Conservation (phyloP, 371 early-diverging fungal species). For the Saksenaea oblongispora region DNA sequence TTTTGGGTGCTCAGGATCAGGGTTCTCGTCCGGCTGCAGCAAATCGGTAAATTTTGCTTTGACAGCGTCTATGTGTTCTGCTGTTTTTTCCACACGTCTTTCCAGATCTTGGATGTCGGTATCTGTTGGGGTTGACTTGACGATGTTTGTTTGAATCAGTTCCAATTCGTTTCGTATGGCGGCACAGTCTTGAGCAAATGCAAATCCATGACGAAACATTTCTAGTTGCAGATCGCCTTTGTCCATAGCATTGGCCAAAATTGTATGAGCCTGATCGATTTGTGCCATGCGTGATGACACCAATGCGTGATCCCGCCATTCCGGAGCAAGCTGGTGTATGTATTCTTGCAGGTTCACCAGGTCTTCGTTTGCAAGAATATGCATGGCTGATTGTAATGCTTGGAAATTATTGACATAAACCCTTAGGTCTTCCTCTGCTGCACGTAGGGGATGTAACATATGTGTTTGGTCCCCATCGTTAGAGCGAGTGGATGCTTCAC, state of each 20-base stretch:
- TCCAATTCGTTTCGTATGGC: conserved; percentile 51
- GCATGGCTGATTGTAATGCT: conserved; percentile 34
- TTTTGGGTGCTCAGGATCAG: neutral
- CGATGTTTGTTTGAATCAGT: conserved; percentile 49
- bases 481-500: conserved; percentile 12
- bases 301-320: conserved; percentile 19
- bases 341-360: neutral
- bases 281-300: conserved; percentile 19
- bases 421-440: conserved; percentile 39
- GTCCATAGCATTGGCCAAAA: conserved; percentile 24
- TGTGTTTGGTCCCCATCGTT: conserved; percentile 10
- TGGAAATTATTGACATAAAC: conserved; percentile 36
- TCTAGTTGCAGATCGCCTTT: conserved; percentile 20
- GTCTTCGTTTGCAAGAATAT: conserved; percentile 30
- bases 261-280: conserved; percentile 17
- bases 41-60: conserved; percentile 11
- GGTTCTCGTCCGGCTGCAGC: conserved; percentile 3
- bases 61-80: conserved; percentile 14
- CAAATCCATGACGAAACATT: conserved; percentile 30
- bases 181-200: conserved; percentile 22
- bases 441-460: conserved; percentile 41
- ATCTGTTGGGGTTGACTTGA: conserved; percentile 42
- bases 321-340: conserved; percentile 2
- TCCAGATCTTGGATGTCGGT: conserved; percentile 41
- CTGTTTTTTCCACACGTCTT: conserved; percentile 22